Base-by-base conservation (phyloP, 2,329 filamentous ascomycete species). In the Neonectria faginata region DNA sequence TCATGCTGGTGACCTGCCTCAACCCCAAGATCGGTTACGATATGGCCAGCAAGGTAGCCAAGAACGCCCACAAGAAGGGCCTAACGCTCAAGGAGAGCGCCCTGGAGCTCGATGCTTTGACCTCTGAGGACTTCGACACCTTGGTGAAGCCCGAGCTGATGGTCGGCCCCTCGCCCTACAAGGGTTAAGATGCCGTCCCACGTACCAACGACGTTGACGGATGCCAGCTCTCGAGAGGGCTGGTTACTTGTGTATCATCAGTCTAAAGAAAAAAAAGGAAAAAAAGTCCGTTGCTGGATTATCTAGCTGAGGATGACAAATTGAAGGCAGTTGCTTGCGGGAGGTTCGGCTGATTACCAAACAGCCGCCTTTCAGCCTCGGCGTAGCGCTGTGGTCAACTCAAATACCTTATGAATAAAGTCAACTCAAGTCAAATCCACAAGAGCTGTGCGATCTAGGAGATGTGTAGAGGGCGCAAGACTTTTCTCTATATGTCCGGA, bases 31-130 rank as follows among this genome's bases (percentile, higher is more conserved):
- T 98, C 78, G 95, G 94, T 65, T 97, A 97, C 81, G 94, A 97
- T 79, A 97, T 97, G 92, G 94, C 94, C 57, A 94, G 91, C 81
- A 97, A 97, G 86, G 94, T 97, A 25, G 94, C 94, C 76, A 97
- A 97, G 90, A 97, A 99, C 78, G 96, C 96, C 16, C 96, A 99
- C 85, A 97, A 97, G 89, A 98, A 98, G 89, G 94, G 94, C 36
- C 83, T 95, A 56, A 97, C 94, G 25, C 88, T 99, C 64, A 97
- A 97, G 86, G 84, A 97, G 83, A 95, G 92, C 76, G 95, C 96
- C 20, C 89, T 98, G 86, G 93, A 98, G 85, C 88, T 99, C 71
- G 88, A 97, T 73, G 95, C 94, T 50, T 84, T 98, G 71, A 95
- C 90, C 69, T 89, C 91, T 77, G 92, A 92, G 76, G 94, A 96